Evolutionary conservation across 2,329 filamentous ascomycete genomes (phyloP), one percentile per base, ranked within the genome.

Genomic region (Aureobasidium sp.): DNA sequence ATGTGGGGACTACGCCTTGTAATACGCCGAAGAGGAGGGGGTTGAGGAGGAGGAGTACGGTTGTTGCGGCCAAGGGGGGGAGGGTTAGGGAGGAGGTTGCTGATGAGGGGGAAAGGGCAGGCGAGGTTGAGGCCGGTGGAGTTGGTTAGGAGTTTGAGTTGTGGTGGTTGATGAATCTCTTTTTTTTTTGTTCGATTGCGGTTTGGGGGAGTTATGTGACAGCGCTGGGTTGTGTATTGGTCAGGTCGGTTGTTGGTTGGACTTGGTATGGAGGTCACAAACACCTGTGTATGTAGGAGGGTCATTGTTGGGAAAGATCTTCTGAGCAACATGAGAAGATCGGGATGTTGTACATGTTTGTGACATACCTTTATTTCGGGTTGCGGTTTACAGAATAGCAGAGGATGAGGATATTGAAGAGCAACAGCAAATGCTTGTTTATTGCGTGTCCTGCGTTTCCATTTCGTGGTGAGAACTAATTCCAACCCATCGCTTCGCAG

Each of bases 81-180:
- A 58, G 23, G 31, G 55, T 40, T 4, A 49, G 9, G 4, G 55
- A 58, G 0, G 55, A 58, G 17, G 13, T 38, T 5, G 9, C 21
- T 19, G 25, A 38, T 15, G 43, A 49, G 23, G 43, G 31, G 1
- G 33, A 58, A n/a, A 4, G 17, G 23, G 4, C 55, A 58, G 33
- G 43, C 33, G 31, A 58, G 43, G 19, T 31, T 49, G 31, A 49
- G 43, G 21, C 42, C 55, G 6, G 43, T 58, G 25, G 42, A 49
- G 42, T 21, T 58, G 43, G 6, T 23, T 9, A 58, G 55, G 25
- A 58, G 55, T 58, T n/a, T 58, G 55, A 58, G 55, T 58, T 58
- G 42, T 31, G 55, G n/a, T 33, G 53, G 15, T 9, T 50, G 47
- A 50, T 47, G 40, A 4, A 42, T 19, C 17, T 19, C 4, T 40